Base-by-base conservation (phyloP, 2,329 filamentous ascomycete genomes). In the Lachnellula occidentalis region DNA sequence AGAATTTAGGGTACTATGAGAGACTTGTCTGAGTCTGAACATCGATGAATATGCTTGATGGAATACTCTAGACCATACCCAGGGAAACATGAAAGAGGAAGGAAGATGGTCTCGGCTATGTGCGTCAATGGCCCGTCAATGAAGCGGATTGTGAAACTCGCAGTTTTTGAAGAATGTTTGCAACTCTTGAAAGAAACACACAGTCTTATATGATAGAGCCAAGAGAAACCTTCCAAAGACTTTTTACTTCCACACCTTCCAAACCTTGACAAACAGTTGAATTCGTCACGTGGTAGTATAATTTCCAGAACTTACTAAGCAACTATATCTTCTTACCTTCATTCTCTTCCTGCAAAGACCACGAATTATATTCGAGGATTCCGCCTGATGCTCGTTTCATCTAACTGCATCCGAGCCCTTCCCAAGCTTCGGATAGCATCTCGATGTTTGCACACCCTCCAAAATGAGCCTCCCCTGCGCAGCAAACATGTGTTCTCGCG, bases 371-470 rank as follows among this genome's bases (percentile, higher is more conserved):
- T 19, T 45, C 19, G 41, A 45, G 19, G 6, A n/a, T 45, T 24
- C 42, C 51, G 39, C 54, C 48, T 45, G 48, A 61, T 63, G 61
- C 51, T 54, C 15, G 34, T 50, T 51, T 45, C 56, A 17, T 42
- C 22, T 22, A 46, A 34, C 42, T 47, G 42, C 21, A 19, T 51
- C 31, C 42, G 34, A 19, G 15, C 22, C 43, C n/a, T 43, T 27
- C 34, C 53, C 19, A 14, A 48, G 27, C 42, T 17, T 41, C 34
- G 21, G 27, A 19, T 22, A 9, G 27, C 17, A 36, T 37, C 22
- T 21, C 45, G 48, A 42, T 48, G 45, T 46, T 22, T 39, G 19
- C 49, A 51, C 39, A 37, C 15, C 3, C 36, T 36, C n/a, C 55
- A 42, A 53, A 48, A 50, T 48, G 45, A 24, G 19, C 51, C 54